These are phyloP conservation scores for Mimosa pudica DNA, from an alignment of 306 rosid species.

Conservation along the genomic window DNA sequence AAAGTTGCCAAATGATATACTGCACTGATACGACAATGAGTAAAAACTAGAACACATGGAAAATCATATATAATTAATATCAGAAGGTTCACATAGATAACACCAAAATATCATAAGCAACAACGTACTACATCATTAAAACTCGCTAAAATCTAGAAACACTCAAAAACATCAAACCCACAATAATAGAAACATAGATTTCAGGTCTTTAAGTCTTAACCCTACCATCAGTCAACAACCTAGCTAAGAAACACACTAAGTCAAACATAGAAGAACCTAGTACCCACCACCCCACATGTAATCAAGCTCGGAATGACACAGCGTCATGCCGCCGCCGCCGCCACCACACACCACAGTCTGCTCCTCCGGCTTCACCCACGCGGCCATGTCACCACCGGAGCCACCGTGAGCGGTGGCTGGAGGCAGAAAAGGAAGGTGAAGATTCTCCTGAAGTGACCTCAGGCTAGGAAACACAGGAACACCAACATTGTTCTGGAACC, in stretches of 20 bases:
- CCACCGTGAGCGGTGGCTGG: conserved; percentile 29
- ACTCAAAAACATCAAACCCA: conserved; percentile 5
- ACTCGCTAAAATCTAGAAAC: background rate
- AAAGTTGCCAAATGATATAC: background rate
- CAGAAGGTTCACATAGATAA: background rate
- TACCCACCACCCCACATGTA: conserved; percentile 84
- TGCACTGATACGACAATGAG: background rate
- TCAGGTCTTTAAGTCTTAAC: background rate
- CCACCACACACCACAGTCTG: conserved; percentile 33
- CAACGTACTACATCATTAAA: background rate
- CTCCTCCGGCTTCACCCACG: conserved; percentile 52
- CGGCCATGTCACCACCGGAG: conserved; percentile 35
- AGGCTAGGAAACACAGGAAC: conserved; percentile 79
- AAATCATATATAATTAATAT: background rate
- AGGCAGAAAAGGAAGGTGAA: conserved; percentile 62
- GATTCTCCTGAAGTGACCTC: conserved; percentile 85
- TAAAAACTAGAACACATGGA: background rate
- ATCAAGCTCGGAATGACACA: conserved; percentile 65
- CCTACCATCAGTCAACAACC: background rate
- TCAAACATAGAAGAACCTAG: conserved; percentile 13
- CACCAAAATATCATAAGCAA: conserved; percentile 13
- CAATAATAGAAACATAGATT: background rate
- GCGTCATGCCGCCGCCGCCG: background rate
- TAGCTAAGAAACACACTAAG: background rate
- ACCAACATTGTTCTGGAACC: conserved; percentile 54